A percentile compares a stretch with the other conserved stretches of the same genome.
These are phyloP conservation scores for Candida quercuum DNA, from an alignment of 805 yeast species.

Conservation along the genomic window DNA sequence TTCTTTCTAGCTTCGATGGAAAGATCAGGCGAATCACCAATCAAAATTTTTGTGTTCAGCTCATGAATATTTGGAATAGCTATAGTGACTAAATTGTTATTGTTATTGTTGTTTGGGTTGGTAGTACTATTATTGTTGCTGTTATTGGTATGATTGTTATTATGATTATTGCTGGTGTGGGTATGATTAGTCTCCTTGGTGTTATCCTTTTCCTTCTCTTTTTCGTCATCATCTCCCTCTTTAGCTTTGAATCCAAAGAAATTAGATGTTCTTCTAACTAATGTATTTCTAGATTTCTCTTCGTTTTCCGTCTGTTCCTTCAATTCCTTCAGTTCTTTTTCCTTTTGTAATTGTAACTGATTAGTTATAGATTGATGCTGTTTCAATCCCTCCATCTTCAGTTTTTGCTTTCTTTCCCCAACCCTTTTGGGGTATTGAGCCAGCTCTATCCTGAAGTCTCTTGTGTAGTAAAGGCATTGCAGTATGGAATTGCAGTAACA, in stretches of 20 bases:
- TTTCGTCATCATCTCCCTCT: slow-evolving; percentile 15
- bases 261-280: slow-evolving; percentile 23
- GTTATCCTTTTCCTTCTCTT: not conserved
- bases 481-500: slow-evolving; percentile 92
- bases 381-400: slow-evolving; percentile 34
- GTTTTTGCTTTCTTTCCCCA: slow-evolving; percentile 31
- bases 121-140: not conserved
- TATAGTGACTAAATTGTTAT: slow-evolving; percentile 4
- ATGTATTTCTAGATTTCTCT: slow-evolving; percentile 7
- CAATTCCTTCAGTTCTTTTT: slow-evolving; percentile 1
- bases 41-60: slow-evolving; percentile 6
- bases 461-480: slow-evolving; percentile 79
- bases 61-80: slow-evolving; percentile 17
- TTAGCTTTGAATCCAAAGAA: slow-evolving; percentile 22
- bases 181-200: no score
- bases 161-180: no score
- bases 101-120: slow-evolving; percentile 1
- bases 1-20: slow-evolving; percentile 72
- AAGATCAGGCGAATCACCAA: slow-evolving; percentile 22
- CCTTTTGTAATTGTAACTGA: not conserved
- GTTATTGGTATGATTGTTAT: no score
- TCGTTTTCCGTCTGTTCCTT: slow-evolving; percentile 11
- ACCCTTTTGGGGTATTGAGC: slow-evolving; percentile 41
- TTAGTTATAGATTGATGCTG: slow-evolving; percentile 31
- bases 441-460: slow-evolving; percentile 56